Evolutionary conservation across 176 grass and related monocot genomes (phyloP).

Genomic region (Typha latifolia): DNA sequence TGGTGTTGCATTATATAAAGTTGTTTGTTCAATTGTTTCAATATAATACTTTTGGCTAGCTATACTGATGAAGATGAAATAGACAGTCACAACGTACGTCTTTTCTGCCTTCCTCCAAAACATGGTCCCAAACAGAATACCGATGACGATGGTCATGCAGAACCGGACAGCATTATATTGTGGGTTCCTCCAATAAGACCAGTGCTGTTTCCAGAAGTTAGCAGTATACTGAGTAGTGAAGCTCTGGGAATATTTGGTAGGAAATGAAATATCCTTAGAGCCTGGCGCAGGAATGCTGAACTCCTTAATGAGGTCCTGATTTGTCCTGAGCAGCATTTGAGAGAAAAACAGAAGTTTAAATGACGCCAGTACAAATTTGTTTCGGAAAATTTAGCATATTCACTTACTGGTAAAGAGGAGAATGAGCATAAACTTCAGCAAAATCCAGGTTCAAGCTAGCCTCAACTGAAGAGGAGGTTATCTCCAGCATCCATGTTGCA

Average conservation of each 20-base stretch:
- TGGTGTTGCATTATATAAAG: not conserved
- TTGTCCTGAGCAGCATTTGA: conserved; percentile 48
- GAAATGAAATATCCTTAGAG: conserved; percentile 58
- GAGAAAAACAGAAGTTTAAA: conserved; percentile 1
- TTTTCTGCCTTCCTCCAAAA: conserved; percentile 65
- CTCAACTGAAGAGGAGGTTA: conserved; percentile 51
- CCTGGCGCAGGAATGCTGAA: conserved; percentile 47
- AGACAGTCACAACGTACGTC: conserved; percentile 29
- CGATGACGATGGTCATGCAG: conserved; percentile 49
- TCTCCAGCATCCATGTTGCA: conserved; percentile 88
- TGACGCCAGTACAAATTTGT: not conserved
- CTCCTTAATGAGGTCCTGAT: conserved; percentile 60
- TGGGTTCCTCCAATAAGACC: conserved; percentile 81
- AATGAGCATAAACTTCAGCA: conserved; percentile 72
- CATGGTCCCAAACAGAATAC: conserved; percentile 67
- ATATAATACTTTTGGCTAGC: conserved; percentile 10
- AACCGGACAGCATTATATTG: conserved; percentile 64
- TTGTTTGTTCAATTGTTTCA: not conserved
- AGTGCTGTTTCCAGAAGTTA: conserved; percentile 76
- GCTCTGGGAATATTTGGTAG: conserved; percentile 52
- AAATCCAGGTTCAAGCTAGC: conserved; percentile 52
- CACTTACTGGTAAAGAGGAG: conserved; percentile 53
- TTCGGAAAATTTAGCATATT: conserved; percentile 12
- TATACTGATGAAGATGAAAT: conserved; percentile 6
- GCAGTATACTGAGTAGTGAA: conserved; percentile 57